Base-by-base conservation (phyloP, 1,139 yeast species). In the Suhomyces chickasaworum region DNA sequence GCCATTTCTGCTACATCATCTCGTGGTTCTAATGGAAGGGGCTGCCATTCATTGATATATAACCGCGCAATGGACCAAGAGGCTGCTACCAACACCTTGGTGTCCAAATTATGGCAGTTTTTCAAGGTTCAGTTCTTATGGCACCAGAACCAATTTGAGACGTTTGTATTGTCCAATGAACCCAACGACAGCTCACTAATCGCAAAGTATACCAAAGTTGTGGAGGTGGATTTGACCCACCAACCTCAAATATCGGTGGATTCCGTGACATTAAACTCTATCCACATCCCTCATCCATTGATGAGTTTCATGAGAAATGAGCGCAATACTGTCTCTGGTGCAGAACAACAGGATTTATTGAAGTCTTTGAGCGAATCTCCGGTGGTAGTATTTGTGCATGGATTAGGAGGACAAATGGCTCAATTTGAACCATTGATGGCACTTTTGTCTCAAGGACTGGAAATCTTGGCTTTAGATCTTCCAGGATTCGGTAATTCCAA, bases 401-500 rank as follows among this genome's bases (percentile, higher is more conserved):
- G 95, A 0, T 65, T 86, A 37, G 95, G 95, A 1, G 95, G 95
- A 7, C 91, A 85, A 58, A 71, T 84, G 66, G 73, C 86, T 8
- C 91, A 85, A 59, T 86, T 87, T 59, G 89, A 84, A 54, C 78
- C 81, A 3, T 66, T 85, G 36, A 71, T 86, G 64, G 86, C 81
- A 35, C 73, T 82, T 46, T 74, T 86, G 48, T 73, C 88, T 23
- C 86, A 84, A 57, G 82, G 86, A 59, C 76, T 83, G 56, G 86
- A 84, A 52, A 73, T 85, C 2, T 59, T 83, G 45, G 75, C 88
- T 1, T 57, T 86, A 17, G 95, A 86, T 58, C 69, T 86, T 45
- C 95, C 95, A 0, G 95, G 95, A 0, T 84, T 84, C 64, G 95
- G 95, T 15, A 75, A 76, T 54, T 78, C 84, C 1, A 69, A 70